Evolutionary conservation across 2,329 filamentous ascomycete genomes (phyloP).

Genomic region (Daldinia sp.): DNA sequence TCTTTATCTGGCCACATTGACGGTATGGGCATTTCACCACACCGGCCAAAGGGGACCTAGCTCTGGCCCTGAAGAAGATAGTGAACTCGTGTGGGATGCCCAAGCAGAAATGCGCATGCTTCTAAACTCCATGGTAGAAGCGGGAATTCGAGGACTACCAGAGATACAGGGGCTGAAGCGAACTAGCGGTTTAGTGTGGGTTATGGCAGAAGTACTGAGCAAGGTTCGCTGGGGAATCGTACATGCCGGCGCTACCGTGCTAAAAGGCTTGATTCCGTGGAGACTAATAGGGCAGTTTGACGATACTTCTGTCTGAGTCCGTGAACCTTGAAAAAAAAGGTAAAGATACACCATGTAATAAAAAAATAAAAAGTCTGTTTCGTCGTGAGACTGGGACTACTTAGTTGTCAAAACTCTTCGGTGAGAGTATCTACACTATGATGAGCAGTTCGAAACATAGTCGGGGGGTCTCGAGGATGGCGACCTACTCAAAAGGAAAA

Average conservation of each 20-base stretch:
- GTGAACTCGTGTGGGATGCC: slow-evolving; percentile 61
- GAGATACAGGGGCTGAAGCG: slow-evolving; percentile 54
- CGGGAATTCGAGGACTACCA: slow-evolving; percentile 46
- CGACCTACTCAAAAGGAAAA: slow-evolving; percentile 8
- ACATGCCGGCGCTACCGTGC: slow-evolving; percentile 66
- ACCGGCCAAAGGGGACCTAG: slow-evolving; percentile 37
- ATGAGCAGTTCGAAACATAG: not conserved
- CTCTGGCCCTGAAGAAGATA: slow-evolving; percentile 47
- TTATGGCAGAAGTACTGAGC: slow-evolving; percentile 63
- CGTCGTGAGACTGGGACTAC: not conserved
- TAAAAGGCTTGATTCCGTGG: slow-evolving; percentile 46
- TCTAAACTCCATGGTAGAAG: slow-evolving; percentile 51
- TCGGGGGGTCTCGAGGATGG: not conserved
- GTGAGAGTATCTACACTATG: not conserved
- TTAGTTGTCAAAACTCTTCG: not conserved
- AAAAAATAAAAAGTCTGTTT: not conserved
- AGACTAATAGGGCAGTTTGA: slow-evolving; percentile 39
- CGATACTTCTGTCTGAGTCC: slow-evolving; percentile 11
- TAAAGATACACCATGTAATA: not conserved
- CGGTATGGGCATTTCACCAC: slow-evolving; percentile 66
- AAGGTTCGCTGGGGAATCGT: slow-evolving; percentile 69
- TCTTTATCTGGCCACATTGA: slow-evolving; percentile 65
- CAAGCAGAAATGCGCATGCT: slow-evolving; percentile 57
- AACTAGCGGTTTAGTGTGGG: slow-evolving; percentile 61
- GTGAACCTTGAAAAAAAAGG: not conserved